A percentile compares a stretch with the other conserved stretches of the same genome.
Evolutionary conservation across 352 stramenopile genomes (phyloP).

Genomic region (Pythium aphanidermatum): DNA sequence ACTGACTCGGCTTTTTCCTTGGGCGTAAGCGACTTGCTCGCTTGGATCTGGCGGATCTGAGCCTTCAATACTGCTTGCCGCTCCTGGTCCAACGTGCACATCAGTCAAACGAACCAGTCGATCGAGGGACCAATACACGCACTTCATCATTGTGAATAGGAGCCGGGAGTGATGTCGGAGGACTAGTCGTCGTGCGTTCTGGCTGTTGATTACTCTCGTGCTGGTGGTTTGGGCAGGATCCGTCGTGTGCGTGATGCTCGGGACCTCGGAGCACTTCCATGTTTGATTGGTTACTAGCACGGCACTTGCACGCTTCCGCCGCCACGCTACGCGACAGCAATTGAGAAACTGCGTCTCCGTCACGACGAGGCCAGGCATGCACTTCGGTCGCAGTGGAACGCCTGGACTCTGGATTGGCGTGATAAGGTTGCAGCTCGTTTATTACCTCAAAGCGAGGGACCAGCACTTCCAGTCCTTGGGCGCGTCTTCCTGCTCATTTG

Average conservation of each 20-base stretch:
- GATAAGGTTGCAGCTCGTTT: conserved; percentile 7
- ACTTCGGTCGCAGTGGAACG: too few relatives aligned
- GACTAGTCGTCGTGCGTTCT: conserved; percentile 19
- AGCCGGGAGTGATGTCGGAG: conserved; percentile 33
- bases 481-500: too few relatives aligned
- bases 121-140: too few relatives aligned
- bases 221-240: conserved; percentile 22
- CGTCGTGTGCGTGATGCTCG: conserved; percentile 25
- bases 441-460: too few relatives aligned
- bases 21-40: conserved; percentile 62
- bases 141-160: conserved; percentile 55
- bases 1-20: conserved; percentile 82
- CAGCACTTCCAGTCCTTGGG: too few relatives aligned
- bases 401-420: not conserved
- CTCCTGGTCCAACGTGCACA: too few relatives aligned
- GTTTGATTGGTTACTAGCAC: not conserved
- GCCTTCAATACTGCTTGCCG: conserved; percentile 52
- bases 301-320: not conserved
- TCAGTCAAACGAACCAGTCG: too few relatives aligned
- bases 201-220: conserved; percentile 29
- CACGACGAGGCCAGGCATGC: too few relatives aligned
- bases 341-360: too few relatives aligned
- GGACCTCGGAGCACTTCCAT: conserved; percentile 18
- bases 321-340: conserved; percentile 6
- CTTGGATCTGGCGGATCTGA: conserved; percentile 76